Conservation (phyloP, 495 filamentous ascomycete species). For the Corynascus novoguineensis region DNA sequence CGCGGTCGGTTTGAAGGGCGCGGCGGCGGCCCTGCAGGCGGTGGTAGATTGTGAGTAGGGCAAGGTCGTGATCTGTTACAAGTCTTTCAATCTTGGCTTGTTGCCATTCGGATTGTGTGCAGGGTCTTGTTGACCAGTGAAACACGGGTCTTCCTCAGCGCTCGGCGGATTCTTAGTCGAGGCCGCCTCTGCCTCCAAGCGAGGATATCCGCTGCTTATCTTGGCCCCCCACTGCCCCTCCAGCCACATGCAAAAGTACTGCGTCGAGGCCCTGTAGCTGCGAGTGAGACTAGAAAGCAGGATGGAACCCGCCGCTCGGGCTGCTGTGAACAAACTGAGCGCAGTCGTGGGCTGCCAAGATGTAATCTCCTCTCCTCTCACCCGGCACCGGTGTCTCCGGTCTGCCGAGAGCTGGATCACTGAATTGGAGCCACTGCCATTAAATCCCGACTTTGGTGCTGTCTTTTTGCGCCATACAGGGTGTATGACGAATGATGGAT, state of each 20-base stretch:
- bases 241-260: constrained; percentile 15
- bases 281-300: background rate
- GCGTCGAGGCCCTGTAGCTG: constrained; percentile 6
- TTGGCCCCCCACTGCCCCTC: background rate
- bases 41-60: background rate
- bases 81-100: too few species aligned
- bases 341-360: constrained; percentile 13
- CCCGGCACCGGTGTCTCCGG: too few species aligned
- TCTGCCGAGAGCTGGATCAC: too few species aligned
- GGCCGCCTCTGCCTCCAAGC: background rate
- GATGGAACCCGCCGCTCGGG: background rate
- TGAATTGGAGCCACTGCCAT: background rate
- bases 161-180: too few species aligned
- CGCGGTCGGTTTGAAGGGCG: constrained; percentile 5
- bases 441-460: background rate
- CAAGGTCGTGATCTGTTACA: background rate
- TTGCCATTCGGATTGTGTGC: too few species aligned
- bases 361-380: constrained; percentile 20
- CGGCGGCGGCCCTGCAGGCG: background rate
- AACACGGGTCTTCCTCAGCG: too few species aligned
- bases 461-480: background rate
- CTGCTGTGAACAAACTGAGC: constrained; percentile 4
- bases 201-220: too few species aligned
- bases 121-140: too few species aligned
- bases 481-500: background rate